Percentiles rank a stretch among this genome's conserved stretches.
Evolutionary conservation across 192 early-diverging fungal genomes (phyloP).

Genomic region (Geranomyces michiganensis): DNA sequence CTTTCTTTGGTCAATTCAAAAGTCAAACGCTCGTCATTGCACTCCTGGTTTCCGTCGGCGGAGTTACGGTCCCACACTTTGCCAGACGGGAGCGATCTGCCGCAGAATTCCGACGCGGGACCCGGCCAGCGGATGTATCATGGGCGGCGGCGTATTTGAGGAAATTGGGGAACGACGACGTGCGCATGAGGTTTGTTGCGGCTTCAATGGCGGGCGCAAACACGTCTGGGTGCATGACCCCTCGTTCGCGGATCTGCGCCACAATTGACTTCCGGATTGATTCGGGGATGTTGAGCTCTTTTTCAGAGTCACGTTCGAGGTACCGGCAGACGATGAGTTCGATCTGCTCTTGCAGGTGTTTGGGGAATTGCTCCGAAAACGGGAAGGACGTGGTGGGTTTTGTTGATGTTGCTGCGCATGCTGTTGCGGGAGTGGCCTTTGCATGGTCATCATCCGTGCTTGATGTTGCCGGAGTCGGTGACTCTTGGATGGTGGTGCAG

Average conservation of each 20-base stretch:
- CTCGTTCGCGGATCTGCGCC: neutral
- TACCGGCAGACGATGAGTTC: slow-evolving; percentile 26
- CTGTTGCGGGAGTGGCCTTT: too few relatives aligned
- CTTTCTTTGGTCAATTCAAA: too few relatives aligned
- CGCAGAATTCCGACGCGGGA: too few relatives aligned
- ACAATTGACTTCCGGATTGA: slow-evolving; percentile 28
- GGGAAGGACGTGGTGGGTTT: slow-evolving; percentile 9
- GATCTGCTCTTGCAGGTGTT: slow-evolving; percentile 1
- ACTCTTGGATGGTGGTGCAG: too few relatives aligned
- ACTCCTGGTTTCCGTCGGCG: too few relatives aligned
- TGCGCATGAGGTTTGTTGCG: slow-evolving; percentile 33
- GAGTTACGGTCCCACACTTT: too few relatives aligned
- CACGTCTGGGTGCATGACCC: slow-evolving; percentile 34
- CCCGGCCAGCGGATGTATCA: too few relatives aligned
- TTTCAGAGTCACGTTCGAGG: slow-evolving; percentile 14
- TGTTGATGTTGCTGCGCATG: too few relatives aligned
- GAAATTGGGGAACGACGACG: slow-evolving; percentile 41
- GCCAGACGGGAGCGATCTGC: too few relatives aligned
- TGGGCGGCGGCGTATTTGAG: slow-evolving; percentile 19
- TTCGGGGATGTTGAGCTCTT: slow-evolving; percentile 40
- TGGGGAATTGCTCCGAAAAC: neutral
- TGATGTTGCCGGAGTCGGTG: too few relatives aligned
- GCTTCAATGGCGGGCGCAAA: slow-evolving; percentile 35
- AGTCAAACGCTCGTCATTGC: too few relatives aligned
- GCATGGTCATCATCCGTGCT: too few relatives aligned